phyloP scores from a whole-genome alignment of 1,139 yeast species.

The Debaryomyces fabryi region DNA sequence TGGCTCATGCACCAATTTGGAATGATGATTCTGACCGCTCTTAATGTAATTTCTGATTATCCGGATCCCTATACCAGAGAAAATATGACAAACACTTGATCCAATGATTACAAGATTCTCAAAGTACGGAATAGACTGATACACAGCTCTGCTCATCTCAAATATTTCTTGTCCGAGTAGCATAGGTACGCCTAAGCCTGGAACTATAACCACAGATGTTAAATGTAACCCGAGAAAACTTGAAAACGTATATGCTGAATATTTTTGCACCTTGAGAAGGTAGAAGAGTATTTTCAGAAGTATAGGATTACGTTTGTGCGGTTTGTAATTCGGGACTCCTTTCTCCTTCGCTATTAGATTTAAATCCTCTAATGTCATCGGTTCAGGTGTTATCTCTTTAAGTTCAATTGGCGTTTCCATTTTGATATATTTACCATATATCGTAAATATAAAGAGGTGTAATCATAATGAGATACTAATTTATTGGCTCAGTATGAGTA shows the following conservation, averaged over 20 bases:
- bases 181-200: constrained; percentile 47
- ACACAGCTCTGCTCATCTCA: constrained; percentile 62
- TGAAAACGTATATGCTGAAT: constrained; percentile 61
- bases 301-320: background rate
- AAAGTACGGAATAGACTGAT: constrained; percentile 51
- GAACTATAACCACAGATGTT: constrained; percentile 57
- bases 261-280: constrained; percentile 48
- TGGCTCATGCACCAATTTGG: constrained; percentile 17
- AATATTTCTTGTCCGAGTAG: constrained; percentile 55
- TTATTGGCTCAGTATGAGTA: constrained; percentile 2
- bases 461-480: constrained; percentile 1
- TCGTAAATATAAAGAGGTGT: background rate
- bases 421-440: background rate
- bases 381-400: constrained; percentile 18
- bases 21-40: constrained; percentile 9
- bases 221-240: constrained; percentile 63
- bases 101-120: constrained; percentile 55
- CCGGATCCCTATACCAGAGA: constrained; percentile 56
- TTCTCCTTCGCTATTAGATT: background rate
- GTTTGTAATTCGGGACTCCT: background rate
- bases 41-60: constrained; percentile 30
- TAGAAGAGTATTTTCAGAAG: constrained; percentile 8
- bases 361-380: constrained; percentile 16
- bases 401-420: constrained; percentile 3
- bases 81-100: constrained; percentile 51